phyloP scores from a whole-genome alignment of 2,329 filamentous ascomycete species.

The Pyricularia pennisetigena region DNA sequence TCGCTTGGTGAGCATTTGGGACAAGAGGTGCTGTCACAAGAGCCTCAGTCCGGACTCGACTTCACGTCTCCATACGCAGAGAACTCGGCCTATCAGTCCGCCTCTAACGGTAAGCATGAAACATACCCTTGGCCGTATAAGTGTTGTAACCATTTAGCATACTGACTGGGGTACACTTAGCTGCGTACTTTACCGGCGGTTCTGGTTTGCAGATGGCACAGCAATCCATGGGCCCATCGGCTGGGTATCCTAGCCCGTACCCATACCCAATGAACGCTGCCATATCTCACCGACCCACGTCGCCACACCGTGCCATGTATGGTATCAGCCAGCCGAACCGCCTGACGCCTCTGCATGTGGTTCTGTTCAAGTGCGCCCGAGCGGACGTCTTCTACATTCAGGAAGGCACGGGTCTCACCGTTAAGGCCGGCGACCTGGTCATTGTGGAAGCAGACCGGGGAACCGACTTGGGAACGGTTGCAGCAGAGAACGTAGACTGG shows the following conservation, averaged over 20 bases:
- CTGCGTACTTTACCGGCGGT: conserved; percentile 27
- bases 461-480: conserved; percentile 88
- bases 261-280: conserved; percentile 18
- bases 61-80: conserved; percentile 30
- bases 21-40: conserved; percentile 34
- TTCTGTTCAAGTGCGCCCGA: conserved; percentile 91
- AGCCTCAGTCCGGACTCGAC: conserved; percentile 32
- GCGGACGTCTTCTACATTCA: conserved; percentile 97
- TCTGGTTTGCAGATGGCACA: conserved; percentile 12
- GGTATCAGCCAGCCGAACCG: conserved; percentile 50
- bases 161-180: conserved; percentile 14
- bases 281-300: conserved; percentile 42
- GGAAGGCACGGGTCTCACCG: conserved; percentile 83
- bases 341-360: conserved; percentile 72
- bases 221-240: conserved; percentile 10
- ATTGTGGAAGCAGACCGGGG: conserved; percentile 97
- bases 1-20: conserved; percentile 43
- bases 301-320: conserved; percentile 53
- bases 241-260: conserved; percentile 29
- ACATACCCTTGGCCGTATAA: background rate
- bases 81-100: conserved; percentile 18
- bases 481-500: conserved; percentile 79
- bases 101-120: conserved; percentile 19
- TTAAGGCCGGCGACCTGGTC: conserved; percentile 86
- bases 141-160: conserved; percentile 3